phyloP scores from a whole-genome alignment of 352 stramenopile genomes.

The Chrysophaeum taylorii region DNA sequence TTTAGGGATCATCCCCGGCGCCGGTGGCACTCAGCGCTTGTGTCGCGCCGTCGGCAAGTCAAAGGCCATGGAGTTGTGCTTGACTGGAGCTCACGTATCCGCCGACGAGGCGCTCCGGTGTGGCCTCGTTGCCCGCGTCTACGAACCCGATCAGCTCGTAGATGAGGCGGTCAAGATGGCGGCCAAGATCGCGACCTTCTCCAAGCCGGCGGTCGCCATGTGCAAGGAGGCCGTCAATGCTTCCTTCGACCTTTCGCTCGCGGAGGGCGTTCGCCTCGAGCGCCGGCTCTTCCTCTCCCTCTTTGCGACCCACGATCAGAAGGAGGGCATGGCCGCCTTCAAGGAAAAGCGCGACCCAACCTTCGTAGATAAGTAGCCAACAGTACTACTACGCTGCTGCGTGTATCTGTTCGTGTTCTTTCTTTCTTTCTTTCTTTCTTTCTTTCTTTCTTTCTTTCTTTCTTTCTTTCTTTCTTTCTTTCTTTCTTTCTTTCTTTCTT shows the following conservation, averaged over 20 bases:
- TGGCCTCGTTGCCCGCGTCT: constrained; percentile 76
- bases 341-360: too few relatives aligned
- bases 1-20: constrained; percentile 90
- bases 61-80: constrained; percentile 87
- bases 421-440: too few relatives aligned
- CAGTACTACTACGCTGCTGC: too few relatives aligned
- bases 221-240: constrained; percentile 66
- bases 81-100: constrained; percentile 74
- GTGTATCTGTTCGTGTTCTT: too few relatives aligned
- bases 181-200: constrained; percentile 86
- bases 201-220: constrained; percentile 77
- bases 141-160: constrained; percentile 58
- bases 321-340: too few relatives aligned
- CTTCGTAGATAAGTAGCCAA: too few relatives aligned
- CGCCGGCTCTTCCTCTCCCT: too few relatives aligned
- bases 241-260: background rate
- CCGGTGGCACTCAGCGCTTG: constrained; percentile 87
- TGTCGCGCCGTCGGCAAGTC: constrained; percentile 92
- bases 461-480: too few relatives aligned
- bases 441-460: too few relatives aligned
- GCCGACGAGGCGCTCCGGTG: constrained; percentile 66
- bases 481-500: too few relatives aligned
- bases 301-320: too few relatives aligned
- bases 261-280: too few relatives aligned
- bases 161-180: constrained; percentile 80